Evolutionary conservation across 805 yeast species (phyloP), one percentile per base, ranked within the genome.

Genomic region (Zygotorulaspora chibaensis): DNA sequence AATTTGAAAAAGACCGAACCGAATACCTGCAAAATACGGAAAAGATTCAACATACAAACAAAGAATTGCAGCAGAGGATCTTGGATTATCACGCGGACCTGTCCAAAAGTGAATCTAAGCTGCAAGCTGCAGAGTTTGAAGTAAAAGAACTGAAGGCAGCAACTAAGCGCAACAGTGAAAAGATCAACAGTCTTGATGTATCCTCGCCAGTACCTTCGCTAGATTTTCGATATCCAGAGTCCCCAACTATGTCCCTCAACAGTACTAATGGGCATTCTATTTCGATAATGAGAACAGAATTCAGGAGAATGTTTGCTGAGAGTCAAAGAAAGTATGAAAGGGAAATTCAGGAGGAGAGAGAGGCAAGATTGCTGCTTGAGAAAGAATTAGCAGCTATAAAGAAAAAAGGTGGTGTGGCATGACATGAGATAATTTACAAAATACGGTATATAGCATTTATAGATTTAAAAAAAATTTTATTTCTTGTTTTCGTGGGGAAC

Each of bases 201-300:
- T 40, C 69, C 54, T 48, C 61, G 28, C 52, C 67, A 8, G 61
- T 58, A 7, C 34, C 51, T 10, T 42, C 59, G 2, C 40, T 33
- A 4, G 55, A 47, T 3, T 23, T 39, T 18, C 55, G 38, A 49
- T 48, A n/a, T 28, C 55, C 40, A 42, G 43, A 17, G n/a, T 47
- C 42, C 35, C 54, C 53, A 4, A 53, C 40, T n/a, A 51, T 44
- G 18, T 49, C 55, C 16, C 49, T 56, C 27, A 43, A 45, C 33
- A 43, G 51, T 30, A 34, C 48, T 5, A 52, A 63, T 5, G 57
- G 67, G 48, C 66, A 65, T 38, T 68, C 75, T 51, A 77, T 77
- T 31, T 75, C 81, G 0, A 80, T 83, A 2, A 67, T 84, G 63
- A 70, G 87, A 46, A 72, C 77, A 50, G 89, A 84, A 62, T 84